Conservation (phyloP, 2,329 filamentous ascomycete species). For the Elsinoe australis region DNA sequence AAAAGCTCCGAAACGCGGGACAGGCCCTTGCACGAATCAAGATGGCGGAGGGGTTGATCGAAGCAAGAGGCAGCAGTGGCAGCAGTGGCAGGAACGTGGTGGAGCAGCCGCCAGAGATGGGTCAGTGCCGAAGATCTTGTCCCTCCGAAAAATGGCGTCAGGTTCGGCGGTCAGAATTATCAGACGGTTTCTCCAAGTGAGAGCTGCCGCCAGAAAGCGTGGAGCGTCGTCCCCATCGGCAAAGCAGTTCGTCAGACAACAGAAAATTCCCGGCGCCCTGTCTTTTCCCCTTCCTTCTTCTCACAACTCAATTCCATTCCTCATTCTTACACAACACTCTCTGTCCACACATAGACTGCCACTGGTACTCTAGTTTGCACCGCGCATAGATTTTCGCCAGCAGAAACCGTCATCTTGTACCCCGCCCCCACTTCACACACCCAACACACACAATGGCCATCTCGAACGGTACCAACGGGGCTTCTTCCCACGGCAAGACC, state of each 20-base stretch:
- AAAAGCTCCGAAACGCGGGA: slow-evolving; percentile 15
- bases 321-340: not conserved
- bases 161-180: slow-evolving; percentile 11
- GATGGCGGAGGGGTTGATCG: not conserved
- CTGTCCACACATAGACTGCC: not conserved
- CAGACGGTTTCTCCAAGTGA: slow-evolving; percentile 9
- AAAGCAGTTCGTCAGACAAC: slow-evolving; percentile 17
- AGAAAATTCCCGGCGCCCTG: slow-evolving; percentile 15
- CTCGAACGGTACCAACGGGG: slow-evolving; percentile 20
- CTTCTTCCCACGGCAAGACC: slow-evolving; percentile 21
- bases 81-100: not conserved
- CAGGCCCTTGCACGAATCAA: slow-evolving; percentile 12
- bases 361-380: slow-evolving; percentile 8
- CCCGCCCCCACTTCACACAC: slow-evolving; percentile 17
- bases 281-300: slow-evolving; percentile 16
- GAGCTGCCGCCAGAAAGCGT: slow-evolving; percentile 11
- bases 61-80: not conserved
- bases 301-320: slow-evolving; percentile 2
- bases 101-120: slow-evolving; percentile 2
- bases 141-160: slow-evolving; percentile 17
- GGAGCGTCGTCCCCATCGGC: slow-evolving; percentile 18
- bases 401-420: slow-evolving; percentile 6
- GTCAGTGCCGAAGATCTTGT: slow-evolving; percentile 15
- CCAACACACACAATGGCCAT: slow-evolving; percentile 20
- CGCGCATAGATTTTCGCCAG: slow-evolving; percentile 3